These are phyloP conservation scores for Bipolaris oryzae DNA, from an alignment of 2,329 filamentous ascomycete species.

Conservation along the genomic window DNA sequence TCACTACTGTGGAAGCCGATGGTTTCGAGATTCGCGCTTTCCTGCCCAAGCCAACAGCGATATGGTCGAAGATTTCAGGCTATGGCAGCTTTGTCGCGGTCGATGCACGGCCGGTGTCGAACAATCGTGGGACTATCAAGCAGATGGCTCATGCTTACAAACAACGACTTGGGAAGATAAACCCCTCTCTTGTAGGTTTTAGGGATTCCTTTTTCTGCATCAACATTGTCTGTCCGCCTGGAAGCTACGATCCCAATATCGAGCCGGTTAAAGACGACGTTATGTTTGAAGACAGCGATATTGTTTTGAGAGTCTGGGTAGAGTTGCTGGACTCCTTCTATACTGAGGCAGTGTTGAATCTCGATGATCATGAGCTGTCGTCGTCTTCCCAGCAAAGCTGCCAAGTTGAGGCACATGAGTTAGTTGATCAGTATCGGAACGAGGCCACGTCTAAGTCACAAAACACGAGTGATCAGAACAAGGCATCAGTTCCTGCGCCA, in stretches of 20 bases:
- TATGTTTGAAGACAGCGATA: constrained; percentile 64
- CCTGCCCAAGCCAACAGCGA: constrained; percentile 60
- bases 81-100: constrained; percentile 67
- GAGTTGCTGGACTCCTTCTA: constrained; percentile 54
- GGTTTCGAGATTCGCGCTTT: constrained; percentile 62
- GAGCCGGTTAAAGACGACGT: constrained; percentile 75
- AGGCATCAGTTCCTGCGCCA: neutral
- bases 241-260: constrained; percentile 73
- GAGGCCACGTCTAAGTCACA: constrained; percentile 4
- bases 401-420: neutral
- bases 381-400: constrained; percentile 6
- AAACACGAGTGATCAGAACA: neutral
- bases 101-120: constrained; percentile 68
- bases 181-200: constrained; percentile 33
- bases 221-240: constrained; percentile 65
- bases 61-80: constrained; percentile 47
- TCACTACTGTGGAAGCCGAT: constrained; percentile 42
- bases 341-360: constrained; percentile 18
- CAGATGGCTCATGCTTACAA: constrained; percentile 63
- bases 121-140: constrained; percentile 62
- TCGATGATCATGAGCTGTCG: constrained; percentile 6
- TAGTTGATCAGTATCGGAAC: neutral
- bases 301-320: constrained; percentile 53
- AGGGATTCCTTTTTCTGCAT: constrained; percentile 68
- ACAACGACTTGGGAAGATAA: constrained; percentile 51